phyloP scores from a whole-genome alignment of 2,329 filamentous ascomycete genomes.

The Talaromyces sp. region DNA sequence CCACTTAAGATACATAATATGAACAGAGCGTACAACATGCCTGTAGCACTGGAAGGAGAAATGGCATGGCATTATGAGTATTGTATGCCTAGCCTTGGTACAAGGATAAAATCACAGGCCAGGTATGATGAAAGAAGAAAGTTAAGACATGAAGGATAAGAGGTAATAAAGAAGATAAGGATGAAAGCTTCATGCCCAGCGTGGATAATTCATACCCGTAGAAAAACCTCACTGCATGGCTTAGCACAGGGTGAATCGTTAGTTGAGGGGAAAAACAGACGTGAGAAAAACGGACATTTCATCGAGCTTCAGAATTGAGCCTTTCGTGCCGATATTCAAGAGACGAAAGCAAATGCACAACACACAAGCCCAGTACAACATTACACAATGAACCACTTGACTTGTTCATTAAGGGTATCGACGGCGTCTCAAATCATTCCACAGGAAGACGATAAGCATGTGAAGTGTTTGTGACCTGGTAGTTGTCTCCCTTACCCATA shows the following conservation, averaged over 20 bases:
- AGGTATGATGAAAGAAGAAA: conserved; percentile 15
- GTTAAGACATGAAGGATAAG: conserved; percentile 18
- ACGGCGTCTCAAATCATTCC: neutral
- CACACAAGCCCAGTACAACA: conserved; percentile 2
- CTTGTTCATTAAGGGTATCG: neutral
- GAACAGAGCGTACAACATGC: conserved; percentile 15
- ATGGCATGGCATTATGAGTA: conserved; percentile 10
- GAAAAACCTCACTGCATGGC: neutral
- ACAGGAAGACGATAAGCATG: neutral
- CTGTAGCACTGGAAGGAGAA: conserved; percentile 14
- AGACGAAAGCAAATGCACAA: neutral
- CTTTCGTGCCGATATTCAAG: neutral
- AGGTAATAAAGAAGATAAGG: conserved; percentile 10
- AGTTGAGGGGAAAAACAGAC: neutral
- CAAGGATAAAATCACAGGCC: conserved; percentile 13
- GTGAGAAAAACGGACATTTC: neutral
- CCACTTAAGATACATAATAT: conserved; percentile 19
- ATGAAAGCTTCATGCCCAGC: neutral
- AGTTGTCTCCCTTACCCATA: neutral
- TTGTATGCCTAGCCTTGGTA: conserved; percentile 13
- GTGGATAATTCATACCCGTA: neutral
- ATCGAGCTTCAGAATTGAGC: neutral
- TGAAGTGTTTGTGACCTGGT: neutral
- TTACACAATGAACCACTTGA: neutral
- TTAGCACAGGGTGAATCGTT: neutral